A percentile compares a stretch with the other conserved stretches of the same genome.
Conservation (phyloP, 331 rosid genomes). For the Spiraea crenata region DNA sequence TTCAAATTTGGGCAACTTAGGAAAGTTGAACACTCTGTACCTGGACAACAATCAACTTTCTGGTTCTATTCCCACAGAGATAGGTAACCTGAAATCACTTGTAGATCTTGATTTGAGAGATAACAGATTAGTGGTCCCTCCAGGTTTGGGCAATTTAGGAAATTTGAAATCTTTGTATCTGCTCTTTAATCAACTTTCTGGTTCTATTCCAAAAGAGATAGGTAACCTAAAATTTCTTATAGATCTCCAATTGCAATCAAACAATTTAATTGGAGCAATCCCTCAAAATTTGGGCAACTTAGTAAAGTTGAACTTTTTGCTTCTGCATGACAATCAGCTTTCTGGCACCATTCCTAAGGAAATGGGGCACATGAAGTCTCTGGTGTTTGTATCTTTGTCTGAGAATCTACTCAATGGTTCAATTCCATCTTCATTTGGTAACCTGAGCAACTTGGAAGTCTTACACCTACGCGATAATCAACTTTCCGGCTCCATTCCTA, state of each 20-base stretch:
- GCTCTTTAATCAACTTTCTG: not conserved
- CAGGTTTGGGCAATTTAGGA: not conserved
- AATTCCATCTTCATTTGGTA: conserved; percentile 4
- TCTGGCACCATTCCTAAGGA: conserved; percentile 13
- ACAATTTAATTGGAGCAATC: not conserved
- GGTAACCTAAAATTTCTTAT: not conserved
- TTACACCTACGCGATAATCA: not conserved
- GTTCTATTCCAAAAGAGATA: not conserved
- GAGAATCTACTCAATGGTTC: conserved; percentile 6
- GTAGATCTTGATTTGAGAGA: too few relatives aligned
- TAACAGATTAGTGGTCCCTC: too few relatives aligned
- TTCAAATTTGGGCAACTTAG: too few relatives aligned
- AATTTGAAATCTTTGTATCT: not conserved
- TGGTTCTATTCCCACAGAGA: too few relatives aligned
- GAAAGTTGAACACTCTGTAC: too few relatives aligned
- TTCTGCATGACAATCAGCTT: not conserved
- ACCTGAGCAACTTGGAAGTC: not conserved
- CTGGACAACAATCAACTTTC: too few relatives aligned
- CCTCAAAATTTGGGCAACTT: not conserved
- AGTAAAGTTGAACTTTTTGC: not conserved
- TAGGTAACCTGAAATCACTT: too few relatives aligned
- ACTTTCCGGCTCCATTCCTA: conserved; percentile 2
- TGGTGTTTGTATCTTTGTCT: not conserved
- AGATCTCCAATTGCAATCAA: not conserved
- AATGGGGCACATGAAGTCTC: not conserved